These are phyloP conservation scores for Mycena venus DNA, from an alignment of 768 basidiomycete species.

Conservation along the genomic window DNA sequence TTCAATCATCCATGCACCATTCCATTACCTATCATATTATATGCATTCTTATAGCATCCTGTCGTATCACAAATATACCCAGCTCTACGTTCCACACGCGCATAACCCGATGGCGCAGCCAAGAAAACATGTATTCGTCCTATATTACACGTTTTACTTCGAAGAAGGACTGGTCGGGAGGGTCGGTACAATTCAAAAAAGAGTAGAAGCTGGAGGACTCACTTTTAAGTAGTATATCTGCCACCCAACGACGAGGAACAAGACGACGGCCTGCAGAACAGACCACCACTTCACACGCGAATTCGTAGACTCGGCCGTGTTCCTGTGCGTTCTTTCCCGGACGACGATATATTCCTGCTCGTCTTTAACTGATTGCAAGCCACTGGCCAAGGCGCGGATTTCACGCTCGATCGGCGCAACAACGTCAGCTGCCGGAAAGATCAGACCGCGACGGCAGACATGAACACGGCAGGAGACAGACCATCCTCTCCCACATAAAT, in stretches of 20 bases:
- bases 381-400: conserved; percentile 87
- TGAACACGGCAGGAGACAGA: conserved; percentile 45
- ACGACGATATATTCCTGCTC: conserved; percentile 99
- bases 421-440: conserved; percentile 62
- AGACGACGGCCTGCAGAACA: conserved; percentile 86
- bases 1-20: conserved; percentile 31
- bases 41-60: conserved; percentile 27
- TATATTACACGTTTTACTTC: conserved; percentile 92
- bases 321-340: conserved; percentile 91
- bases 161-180: conserved; percentile 77
- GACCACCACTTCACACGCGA: conserved; percentile 99
- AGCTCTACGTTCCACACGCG: conserved; percentile 1
- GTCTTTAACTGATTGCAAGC: conserved; percentile 92
- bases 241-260: conserved; percentile 94
- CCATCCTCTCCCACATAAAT: conserved; percentile 95
- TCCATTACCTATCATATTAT: conserved; percentile 24
- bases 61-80: conserved; percentile 41
- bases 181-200: conserved; percentile 18
- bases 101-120: not conserved
- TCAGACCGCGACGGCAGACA: not conserved
- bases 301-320: conserved; percentile 95
- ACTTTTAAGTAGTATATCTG: conserved; percentile 98
- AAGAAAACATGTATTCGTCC: conserved; percentile 33
- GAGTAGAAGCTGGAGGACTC: conserved; percentile 32
- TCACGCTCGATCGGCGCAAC: conserved; percentile 98